These are phyloP conservation scores for Pseudopyricularia cyperi DNA, from an alignment of 2,329 filamentous ascomycete genomes.

Conservation along the genomic window DNA sequence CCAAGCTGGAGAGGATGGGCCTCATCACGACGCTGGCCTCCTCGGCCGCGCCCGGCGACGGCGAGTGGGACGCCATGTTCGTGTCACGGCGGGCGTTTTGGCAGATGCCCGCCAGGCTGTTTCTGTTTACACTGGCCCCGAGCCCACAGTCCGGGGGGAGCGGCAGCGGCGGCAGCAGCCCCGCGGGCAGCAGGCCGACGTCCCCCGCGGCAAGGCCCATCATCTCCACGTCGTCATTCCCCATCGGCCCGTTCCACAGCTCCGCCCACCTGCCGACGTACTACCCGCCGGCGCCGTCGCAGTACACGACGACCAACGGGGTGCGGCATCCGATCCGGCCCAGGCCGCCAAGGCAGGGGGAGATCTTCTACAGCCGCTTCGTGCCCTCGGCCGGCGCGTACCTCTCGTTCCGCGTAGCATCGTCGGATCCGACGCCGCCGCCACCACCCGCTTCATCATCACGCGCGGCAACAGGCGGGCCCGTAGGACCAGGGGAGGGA, in stretches of 20 bases:
- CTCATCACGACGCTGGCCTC: constrained; percentile 67
- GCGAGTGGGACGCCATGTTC: constrained; percentile 71
- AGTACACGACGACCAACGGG: constrained; percentile 67
- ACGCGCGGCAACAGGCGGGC: not conserved
- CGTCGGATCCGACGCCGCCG: constrained; percentile 47
- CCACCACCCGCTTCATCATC: constrained; percentile 19
- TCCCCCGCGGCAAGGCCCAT: constrained; percentile 25
- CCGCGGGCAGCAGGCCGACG: constrained; percentile 36
- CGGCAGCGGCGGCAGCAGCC: constrained; percentile 27
- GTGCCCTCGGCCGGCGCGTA: constrained; percentile 73
- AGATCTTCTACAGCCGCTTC: constrained; percentile 82
- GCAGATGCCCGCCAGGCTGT: constrained; percentile 79
- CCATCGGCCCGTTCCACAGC: constrained; percentile 62
- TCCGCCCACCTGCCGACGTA: constrained; percentile 80
- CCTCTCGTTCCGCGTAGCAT: constrained; percentile 78
- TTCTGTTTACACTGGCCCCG: constrained; percentile 73
- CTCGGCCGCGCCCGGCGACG: constrained; percentile 29
- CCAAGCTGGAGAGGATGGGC: constrained; percentile 89
- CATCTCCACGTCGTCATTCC: constrained; percentile 21
- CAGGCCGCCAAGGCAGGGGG: constrained; percentile 80
- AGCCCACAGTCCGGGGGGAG: constrained; percentile 14
- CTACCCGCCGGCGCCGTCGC: constrained; percentile 71
- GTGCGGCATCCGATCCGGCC: constrained; percentile 76
- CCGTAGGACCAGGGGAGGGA: not conserved
- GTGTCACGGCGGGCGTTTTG: constrained; percentile 73